Evolutionary conservation across 768 basidiomycete genomes (phyloP).

Genomic region (Suillus spraguei): DNA sequence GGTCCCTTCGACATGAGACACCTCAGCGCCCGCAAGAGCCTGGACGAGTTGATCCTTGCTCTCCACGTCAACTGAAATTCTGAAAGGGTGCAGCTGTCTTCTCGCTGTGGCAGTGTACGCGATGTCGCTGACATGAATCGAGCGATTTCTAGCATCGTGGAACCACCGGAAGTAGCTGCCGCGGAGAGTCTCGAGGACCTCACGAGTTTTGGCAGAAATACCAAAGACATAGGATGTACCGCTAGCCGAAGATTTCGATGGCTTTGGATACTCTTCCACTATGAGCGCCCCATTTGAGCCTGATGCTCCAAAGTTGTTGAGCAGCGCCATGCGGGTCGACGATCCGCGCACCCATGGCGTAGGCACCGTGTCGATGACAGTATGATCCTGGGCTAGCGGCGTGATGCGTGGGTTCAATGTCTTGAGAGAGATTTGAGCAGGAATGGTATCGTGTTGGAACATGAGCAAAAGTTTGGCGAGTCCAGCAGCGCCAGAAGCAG

Average conservation of each 20-base stretch:
- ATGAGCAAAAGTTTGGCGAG: slow-evolving; percentile 74
- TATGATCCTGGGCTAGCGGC: slow-evolving; percentile 48
- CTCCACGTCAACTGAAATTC: slow-evolving; percentile 51
- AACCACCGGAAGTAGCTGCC: slow-evolving; percentile 52
- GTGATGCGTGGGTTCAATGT: slow-evolving; percentile 59
- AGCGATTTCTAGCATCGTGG: slow-evolving; percentile 25
- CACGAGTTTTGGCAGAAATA: slow-evolving; percentile 59
- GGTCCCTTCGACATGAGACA: slow-evolving; percentile 32
- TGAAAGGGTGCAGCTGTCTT: slow-evolving; percentile 54
- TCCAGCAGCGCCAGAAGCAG: slow-evolving; percentile 72
- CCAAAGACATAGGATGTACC: slow-evolving; percentile 48
- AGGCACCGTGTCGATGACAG: slow-evolving; percentile 45
- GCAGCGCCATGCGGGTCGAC: slow-evolving; percentile 50
- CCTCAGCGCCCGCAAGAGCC: slow-evolving; percentile 41
- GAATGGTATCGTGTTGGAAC: slow-evolving; percentile 58
- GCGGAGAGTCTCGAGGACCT: slow-evolving; percentile 51
- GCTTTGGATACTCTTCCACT: slow-evolving; percentile 51
- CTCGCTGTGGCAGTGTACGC: slow-evolving; percentile 73
- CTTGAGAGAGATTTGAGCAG: slow-evolving; percentile 58
- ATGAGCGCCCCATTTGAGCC: slow-evolving; percentile 69
- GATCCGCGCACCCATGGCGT: slow-evolving; percentile 46
- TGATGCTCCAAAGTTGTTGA: slow-evolving; percentile 79
- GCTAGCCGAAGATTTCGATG: not conserved
- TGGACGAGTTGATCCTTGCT: slow-evolving; percentile 48
- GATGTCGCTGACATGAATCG: slow-evolving; percentile 46